These are phyloP conservation scores for Malassezia cuniculi DNA, from an alignment of 1,284 basidiomycete genomes.

Conservation along the genomic window DNA sequence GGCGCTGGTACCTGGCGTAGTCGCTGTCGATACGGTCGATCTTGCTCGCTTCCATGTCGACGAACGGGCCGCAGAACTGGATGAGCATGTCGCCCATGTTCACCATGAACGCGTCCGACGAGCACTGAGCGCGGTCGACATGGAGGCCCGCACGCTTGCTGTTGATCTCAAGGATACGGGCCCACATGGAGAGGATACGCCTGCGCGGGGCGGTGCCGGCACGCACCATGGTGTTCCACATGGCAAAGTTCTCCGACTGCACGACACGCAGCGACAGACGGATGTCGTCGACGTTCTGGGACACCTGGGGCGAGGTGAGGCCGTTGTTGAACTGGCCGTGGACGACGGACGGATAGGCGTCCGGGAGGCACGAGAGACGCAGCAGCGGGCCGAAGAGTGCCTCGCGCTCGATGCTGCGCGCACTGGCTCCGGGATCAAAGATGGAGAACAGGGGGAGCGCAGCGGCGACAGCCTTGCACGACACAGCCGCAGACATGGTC, in stretches of 20 bases:
- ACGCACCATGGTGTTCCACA: constrained; percentile 77
- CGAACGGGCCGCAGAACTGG: constrained; percentile 87
- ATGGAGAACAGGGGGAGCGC: constrained; percentile 52
- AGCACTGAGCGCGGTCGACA: constrained; percentile 67
- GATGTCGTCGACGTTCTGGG: constrained; percentile 27
- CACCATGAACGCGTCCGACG: constrained; percentile 83
- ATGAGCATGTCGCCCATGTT: constrained; percentile 73
- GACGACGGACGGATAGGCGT: constrained; percentile 29
- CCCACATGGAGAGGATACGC: constrained; percentile 71
- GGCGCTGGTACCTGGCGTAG: constrained; percentile 48
- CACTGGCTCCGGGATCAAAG: constrained; percentile 58
- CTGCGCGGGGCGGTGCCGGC: constrained; percentile 68
- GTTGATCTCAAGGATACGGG: constrained; percentile 63
- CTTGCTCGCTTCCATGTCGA: constrained; percentile 80
- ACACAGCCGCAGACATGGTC: constrained; percentile 66
- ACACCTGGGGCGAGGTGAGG: constrained; percentile 21
- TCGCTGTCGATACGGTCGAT: constrained; percentile 71
- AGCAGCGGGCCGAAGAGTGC: constrained; percentile 35
- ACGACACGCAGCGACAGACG: constrained; percentile 33
- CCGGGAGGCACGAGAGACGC: constrained; percentile 32
- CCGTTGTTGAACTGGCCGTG: constrained; percentile 27
- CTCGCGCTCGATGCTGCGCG: constrained; percentile 46
- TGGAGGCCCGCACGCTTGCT: constrained; percentile 77
- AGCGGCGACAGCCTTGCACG: constrained; percentile 67
- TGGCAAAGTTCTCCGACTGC: constrained; percentile 67